These are phyloP conservation scores for Lepidium didymum DNA, from an alignment of 345 rosid genomes.

Conservation along the genomic window DNA sequence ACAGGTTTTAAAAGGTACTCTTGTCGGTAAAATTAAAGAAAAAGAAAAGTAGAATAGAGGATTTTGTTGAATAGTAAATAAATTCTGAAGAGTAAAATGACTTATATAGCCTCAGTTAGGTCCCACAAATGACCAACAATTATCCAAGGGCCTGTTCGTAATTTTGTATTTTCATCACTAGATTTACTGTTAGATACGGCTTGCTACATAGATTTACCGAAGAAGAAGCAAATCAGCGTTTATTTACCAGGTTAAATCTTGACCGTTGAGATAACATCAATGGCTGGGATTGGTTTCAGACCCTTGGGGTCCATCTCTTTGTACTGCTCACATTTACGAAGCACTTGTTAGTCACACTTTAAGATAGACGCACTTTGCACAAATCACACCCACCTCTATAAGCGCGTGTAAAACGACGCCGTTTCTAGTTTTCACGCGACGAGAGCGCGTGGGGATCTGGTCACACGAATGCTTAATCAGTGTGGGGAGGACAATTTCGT, in stretches of 20 bases:
- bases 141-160: conserved; percentile 15
- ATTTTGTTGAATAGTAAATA: conserved; percentile 6
- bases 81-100: neutral
- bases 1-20: neutral
- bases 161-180: conserved; percentile 1
- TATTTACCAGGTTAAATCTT: conserved; percentile 22
- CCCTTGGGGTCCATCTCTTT: conserved; percentile 23
- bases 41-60: neutral
- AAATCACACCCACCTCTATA: neutral
- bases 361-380: neutral
- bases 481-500: conserved; percentile 27
- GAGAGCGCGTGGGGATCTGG: neutral
- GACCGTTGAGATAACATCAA: conserved; percentile 32
- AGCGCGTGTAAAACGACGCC: conserved; percentile 15
- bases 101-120: neutral
- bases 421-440: neutral
- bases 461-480: conserved; percentile 25
- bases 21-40: neutral
- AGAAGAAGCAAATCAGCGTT: conserved; percentile 14
- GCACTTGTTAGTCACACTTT: conserved; percentile 27
- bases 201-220: conserved; percentile 21
- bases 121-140: neutral
- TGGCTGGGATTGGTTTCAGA: conserved; percentile 16
- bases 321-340: conserved; percentile 26
- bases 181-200: conserved; percentile 34